Base-by-base conservation (phyloP, 2,329 filamentous ascomycete species). In the Clarireedia sp. region DNA sequence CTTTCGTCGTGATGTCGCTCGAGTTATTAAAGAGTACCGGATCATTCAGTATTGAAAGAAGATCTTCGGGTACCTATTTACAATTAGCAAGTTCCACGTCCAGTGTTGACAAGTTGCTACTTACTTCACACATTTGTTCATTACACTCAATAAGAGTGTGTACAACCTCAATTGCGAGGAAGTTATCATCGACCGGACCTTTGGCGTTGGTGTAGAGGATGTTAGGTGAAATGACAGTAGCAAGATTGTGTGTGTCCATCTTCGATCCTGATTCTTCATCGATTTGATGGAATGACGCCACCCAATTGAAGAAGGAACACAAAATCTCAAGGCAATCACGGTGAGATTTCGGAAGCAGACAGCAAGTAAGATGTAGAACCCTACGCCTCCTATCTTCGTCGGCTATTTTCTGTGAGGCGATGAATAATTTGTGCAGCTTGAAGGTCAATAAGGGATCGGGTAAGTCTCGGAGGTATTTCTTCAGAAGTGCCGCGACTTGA, bases 241-340 rank as follows among this genome's bases (percentile, higher is more conserved):
- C 90, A 60, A 99, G 80, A 67, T 99, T 99, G 75, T 95, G 90
- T 52, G 95, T 88, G 69, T 99, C 94, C 94, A 99, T 99, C 78
- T 97, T 96, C 64, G 92, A 96, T 24, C 94, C 94, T 21, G 87
- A 88, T 69, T 99, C 94, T 67, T 99, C 94, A 65, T 99, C 94
- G 14, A 99, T 85, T 67, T 96, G 91, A 60, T 95, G 92, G 75
- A 99, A 99, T 1, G 91, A 96, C 4, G 91, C 90, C 5, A 91
- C 90, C 92, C 94, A 99, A 67, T 96, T 96, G 47, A 99, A 78
- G 78, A 99, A 99, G 50, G 85, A 88, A 73, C 96, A 97, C 1
- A 99, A 73, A 43, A 99, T 90, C 72, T 99, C 94, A 71, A 99
- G 84, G 17, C 88, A 91, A 71, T 99, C 94, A 57, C 94, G 83